phyloP scores from a whole-genome alignment of 139 green algal genomes.

The Micromonas commoda region DNA sequence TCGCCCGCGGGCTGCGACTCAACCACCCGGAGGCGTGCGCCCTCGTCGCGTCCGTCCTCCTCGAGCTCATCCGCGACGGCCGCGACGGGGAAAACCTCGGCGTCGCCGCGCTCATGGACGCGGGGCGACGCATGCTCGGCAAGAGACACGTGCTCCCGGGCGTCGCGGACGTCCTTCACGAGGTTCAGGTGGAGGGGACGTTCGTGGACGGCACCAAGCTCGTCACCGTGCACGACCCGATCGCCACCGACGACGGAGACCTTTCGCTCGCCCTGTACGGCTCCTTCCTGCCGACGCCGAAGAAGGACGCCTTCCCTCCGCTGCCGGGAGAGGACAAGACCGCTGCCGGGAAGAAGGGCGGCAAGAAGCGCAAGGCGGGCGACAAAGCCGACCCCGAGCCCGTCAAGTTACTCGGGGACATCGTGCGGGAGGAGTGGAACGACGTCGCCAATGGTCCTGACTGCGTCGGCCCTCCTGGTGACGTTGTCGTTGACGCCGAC shows the following conservation, averaged over 20 bases:
- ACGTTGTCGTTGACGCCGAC: not conserved
- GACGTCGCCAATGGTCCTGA: too few species aligned
- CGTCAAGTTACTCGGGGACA: too few species aligned
- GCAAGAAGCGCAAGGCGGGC: too few species aligned
- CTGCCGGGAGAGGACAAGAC: slow-evolving; percentile 8
- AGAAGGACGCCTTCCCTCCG: slow-evolving; percentile 13
- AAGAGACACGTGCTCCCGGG: slow-evolving; percentile 38
- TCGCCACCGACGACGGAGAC: slow-evolving; percentile 38
- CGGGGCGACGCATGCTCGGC: slow-evolving; percentile 39
- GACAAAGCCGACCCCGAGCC: not conserved
- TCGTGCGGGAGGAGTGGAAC: too few species aligned
- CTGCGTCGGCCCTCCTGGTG: too few species aligned
- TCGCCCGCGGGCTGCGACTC: slow-evolving; percentile 39
- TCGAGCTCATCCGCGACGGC: slow-evolving; percentile 42
- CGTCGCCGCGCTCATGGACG: slow-evolving; percentile 40
- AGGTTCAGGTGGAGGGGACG: slow-evolving; percentile 45
- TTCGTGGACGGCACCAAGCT: slow-evolving; percentile 49
- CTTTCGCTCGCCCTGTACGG: slow-evolving; percentile 42
- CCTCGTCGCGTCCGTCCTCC: slow-evolving; percentile 38
- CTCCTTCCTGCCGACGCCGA: slow-evolving; percentile 29
- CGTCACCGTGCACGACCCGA: slow-evolving; percentile 44
- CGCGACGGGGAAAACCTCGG: slow-evolving; percentile 23
- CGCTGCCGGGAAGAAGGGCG: too few species aligned
- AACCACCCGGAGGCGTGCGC: slow-evolving; percentile 45
- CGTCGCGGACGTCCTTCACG: slow-evolving; percentile 34